Conservation (phyloP, 2,329 filamentous ascomycete genomes). For the Neonectria ditissima region DNA sequence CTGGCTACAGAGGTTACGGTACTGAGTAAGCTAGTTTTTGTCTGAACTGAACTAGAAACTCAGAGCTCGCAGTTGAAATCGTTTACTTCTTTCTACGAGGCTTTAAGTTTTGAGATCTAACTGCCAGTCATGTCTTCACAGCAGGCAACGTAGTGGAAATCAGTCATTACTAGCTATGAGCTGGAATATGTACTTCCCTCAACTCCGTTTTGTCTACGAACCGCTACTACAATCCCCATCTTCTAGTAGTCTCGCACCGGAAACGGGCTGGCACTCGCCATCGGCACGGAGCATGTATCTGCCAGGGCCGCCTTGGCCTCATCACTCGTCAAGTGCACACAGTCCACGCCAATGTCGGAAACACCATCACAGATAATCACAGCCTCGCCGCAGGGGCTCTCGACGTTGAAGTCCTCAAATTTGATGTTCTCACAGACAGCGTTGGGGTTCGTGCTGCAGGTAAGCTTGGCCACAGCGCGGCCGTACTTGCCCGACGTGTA, state of each 20-base stretch:
- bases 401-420: constrained; percentile 40
- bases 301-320: constrained; percentile 38
- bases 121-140: no score
- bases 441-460: constrained; percentile 38
- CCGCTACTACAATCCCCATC: no score
- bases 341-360: constrained; percentile 38
- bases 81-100: not conserved
- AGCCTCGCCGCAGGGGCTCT: constrained; percentile 37
- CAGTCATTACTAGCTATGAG: not conserved
- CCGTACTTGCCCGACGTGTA: constrained; percentile 42
- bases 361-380: constrained; percentile 41
- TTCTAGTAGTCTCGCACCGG: constrained; percentile 13
- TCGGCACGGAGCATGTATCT: constrained; percentile 33
- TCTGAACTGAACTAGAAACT: not conserved
- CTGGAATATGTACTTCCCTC: not conserved
- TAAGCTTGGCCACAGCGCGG: constrained; percentile 36
- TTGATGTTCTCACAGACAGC: constrained; percentile 43
- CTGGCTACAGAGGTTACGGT: constrained; percentile 9
- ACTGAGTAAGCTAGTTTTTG: no score
- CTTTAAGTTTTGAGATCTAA: not conserved
- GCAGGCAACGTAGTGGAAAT: not conserved
- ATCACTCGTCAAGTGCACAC: constrained; percentile 31
- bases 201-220: not conserved
- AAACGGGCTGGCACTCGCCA: constrained; percentile 36
- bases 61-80: no score